A percentile compares a stretch with the other conserved stretches of the same genome.
Conservation (phyloP, 129 eudicot genomes). For the Saposhnikovia divaricata region DNA sequence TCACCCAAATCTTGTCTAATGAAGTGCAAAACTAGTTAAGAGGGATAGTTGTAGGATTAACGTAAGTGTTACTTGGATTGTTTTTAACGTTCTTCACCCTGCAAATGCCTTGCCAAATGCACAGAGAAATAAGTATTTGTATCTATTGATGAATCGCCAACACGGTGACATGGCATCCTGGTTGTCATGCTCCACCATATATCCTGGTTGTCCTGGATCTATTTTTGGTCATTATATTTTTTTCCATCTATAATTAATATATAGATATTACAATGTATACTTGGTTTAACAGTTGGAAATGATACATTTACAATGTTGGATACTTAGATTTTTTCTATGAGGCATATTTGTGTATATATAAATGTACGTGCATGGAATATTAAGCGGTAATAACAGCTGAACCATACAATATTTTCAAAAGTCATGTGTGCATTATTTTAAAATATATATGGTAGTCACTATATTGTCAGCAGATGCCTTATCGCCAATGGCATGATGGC, state of each 20-base stretch:
- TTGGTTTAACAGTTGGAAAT: not conserved
- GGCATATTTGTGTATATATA: not conserved
- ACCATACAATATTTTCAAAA: not conserved
- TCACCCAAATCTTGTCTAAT: not conserved
- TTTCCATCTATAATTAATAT: not conserved
- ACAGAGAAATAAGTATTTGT: not conserved
- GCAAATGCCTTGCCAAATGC: too few species aligned
- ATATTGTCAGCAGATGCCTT: not conserved
- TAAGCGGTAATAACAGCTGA: not conserved
- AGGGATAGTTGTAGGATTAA: not conserved
- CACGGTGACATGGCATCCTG: not conserved
- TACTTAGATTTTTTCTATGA: not conserved
- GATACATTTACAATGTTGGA: not conserved
- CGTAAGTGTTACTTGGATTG: not conserved
- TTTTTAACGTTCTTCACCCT: too few species aligned
- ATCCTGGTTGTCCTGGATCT: not conserved
- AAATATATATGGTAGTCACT: not conserved
- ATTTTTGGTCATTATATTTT: not conserved
- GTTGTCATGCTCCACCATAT: not conserved
- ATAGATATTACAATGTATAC: not conserved
- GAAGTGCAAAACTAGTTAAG: not conserved
- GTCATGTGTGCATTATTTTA: not conserved
- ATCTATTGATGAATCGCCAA: not conserved
- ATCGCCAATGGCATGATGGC: not conserved
- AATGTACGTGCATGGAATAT: not conserved